Conservation (phyloP, 2,329 filamentous ascomycete species). For the Coleophoma cylindrospora region DNA sequence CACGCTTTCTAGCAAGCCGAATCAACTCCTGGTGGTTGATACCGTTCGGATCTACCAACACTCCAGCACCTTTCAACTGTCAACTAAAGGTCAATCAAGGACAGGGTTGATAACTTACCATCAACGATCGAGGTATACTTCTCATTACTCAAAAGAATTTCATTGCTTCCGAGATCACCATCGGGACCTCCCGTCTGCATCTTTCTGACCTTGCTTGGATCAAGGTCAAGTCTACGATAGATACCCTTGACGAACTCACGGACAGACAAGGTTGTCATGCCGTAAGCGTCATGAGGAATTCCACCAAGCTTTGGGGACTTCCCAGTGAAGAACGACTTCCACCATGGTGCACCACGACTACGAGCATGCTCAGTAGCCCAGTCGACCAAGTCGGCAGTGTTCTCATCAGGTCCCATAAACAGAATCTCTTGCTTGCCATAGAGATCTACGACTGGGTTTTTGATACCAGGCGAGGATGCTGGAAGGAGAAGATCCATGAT, state of each 20-base stretch:
- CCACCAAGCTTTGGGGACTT: constrained; percentile 95
- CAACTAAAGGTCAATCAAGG: too few relatives aligned
- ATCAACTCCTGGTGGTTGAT: constrained; percentile 79
- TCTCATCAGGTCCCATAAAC: constrained; percentile 98
- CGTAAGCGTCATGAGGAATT: constrained; percentile 93
- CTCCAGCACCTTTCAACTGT: constrained; percentile 58
- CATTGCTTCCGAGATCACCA: constrained; percentile 94
- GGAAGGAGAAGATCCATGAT: constrained; percentile 92
- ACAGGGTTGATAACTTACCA: constrained; percentile 28
- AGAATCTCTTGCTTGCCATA: constrained; percentile 95
- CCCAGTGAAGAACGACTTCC: constrained; percentile 99
- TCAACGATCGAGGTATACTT: constrained; percentile 96
- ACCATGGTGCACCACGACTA: constrained; percentile 85
- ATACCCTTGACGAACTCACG: constrained; percentile 95
- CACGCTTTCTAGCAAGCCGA: constrained; percentile 77
- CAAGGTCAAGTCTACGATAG: constrained; percentile 91
- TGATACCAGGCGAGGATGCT: constrained; percentile 90
- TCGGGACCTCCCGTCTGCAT: constrained; percentile 97
- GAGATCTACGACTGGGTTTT: constrained; percentile 95
- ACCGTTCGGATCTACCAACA: constrained; percentile 88
- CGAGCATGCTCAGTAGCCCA: constrained; percentile 98
- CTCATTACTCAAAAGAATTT: constrained; percentile 93
- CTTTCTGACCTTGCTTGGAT: constrained; percentile 80
- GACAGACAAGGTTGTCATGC: constrained; percentile 96
- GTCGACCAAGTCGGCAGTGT: constrained; percentile 93